A percentile compares a stretch with the other conserved stretches of the same genome.
Evolutionary conservation across 768 basidiomycete species (phyloP).

Genomic region (Saitozyma podzolica): DNA sequence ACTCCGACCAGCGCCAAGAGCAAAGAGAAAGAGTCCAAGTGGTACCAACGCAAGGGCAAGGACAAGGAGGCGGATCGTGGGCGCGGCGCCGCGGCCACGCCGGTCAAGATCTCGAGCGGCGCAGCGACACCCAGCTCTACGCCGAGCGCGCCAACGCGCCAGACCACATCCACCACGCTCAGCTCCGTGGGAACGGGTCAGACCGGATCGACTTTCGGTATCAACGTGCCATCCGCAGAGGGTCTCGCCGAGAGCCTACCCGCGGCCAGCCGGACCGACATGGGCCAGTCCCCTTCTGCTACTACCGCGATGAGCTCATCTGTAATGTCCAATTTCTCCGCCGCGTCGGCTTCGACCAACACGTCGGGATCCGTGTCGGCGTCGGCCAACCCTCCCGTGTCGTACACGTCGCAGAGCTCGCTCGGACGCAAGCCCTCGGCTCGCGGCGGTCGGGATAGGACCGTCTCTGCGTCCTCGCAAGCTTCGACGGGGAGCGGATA

Average conservation of each 20-base stretch:
- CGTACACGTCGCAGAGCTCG: neutral
- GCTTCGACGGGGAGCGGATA: constrained; percentile 11
- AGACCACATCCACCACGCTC: neutral
- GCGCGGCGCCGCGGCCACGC: neutral
- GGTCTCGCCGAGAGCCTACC: neutral
- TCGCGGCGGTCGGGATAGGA: constrained; percentile 15
- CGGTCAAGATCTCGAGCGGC: neutral
- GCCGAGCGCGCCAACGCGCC: neutral
- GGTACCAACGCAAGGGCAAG: constrained; percentile 1
- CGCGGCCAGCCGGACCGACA: too few relatives aligned
- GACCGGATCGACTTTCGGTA: neutral
- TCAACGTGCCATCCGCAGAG: neutral
- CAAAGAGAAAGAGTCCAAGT: neutral
- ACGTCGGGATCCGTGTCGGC: neutral
- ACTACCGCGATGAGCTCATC: neutral
- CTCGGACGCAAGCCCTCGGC: neutral
- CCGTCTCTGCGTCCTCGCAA: constrained; percentile 16
- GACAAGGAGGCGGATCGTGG: neutral
- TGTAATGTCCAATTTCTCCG: neutral
- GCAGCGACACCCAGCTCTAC: neutral
- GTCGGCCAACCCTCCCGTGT: neutral
- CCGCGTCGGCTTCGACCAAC: neutral
- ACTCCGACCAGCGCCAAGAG: neutral
- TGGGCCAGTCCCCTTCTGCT: neutral
- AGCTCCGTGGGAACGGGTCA: neutral